phyloP scores from a whole-genome alignment of 2,329 filamentous ascomycete genomes.

The Colletotrichum kahawae region DNA sequence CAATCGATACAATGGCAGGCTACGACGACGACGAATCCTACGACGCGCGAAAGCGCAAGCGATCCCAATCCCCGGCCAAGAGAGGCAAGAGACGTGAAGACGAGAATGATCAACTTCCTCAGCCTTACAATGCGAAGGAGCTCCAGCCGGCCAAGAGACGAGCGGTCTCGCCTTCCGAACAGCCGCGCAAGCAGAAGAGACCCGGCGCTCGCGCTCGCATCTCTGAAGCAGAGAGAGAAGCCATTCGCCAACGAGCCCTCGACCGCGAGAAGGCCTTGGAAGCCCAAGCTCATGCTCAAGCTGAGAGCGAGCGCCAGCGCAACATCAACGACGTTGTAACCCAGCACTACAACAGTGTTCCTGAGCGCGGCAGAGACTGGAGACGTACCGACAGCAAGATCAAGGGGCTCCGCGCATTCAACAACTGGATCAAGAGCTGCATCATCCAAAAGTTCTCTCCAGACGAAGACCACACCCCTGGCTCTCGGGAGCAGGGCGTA shows the following conservation, averaged over 20 bases:
- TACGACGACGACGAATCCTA: constrained; percentile 31
- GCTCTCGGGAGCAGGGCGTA: constrained; percentile 58
- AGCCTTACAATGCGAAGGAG: constrained; percentile 64
- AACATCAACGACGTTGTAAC: constrained; percentile 84
- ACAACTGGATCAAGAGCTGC: constrained; percentile 99
- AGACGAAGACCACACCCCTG: constrained; percentile 73
- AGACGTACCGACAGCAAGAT: constrained; percentile 92
- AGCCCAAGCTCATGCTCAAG: constrained; percentile 38
- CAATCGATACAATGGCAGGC: constrained; percentile 22
- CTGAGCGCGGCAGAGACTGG: constrained; percentile 93
- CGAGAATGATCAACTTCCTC: constrained; percentile 52
- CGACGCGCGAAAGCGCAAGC: constrained; percentile 46
- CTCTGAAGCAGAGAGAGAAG: constrained; percentile 69
- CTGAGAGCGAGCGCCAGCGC: constrained; percentile 45
- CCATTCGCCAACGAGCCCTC: constrained; percentile 66
- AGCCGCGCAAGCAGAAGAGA: constrained; percentile 70
- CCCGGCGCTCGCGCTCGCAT: constrained; percentile 72
- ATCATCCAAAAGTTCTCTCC: constrained; percentile 96
- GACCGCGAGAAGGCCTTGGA: constrained; percentile 57
- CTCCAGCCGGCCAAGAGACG: constrained; percentile 65
- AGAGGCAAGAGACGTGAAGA: constrained; percentile 30
- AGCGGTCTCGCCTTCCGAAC: constrained; percentile 57
- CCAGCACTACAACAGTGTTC: constrained; percentile 95
- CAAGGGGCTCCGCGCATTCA: constrained; percentile 91
- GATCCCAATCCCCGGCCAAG: constrained; percentile 36